These are phyloP conservation scores for Suillus paluster DNA, from an alignment of 768 basidiomycete genomes.

Conservation along the genomic window DNA sequence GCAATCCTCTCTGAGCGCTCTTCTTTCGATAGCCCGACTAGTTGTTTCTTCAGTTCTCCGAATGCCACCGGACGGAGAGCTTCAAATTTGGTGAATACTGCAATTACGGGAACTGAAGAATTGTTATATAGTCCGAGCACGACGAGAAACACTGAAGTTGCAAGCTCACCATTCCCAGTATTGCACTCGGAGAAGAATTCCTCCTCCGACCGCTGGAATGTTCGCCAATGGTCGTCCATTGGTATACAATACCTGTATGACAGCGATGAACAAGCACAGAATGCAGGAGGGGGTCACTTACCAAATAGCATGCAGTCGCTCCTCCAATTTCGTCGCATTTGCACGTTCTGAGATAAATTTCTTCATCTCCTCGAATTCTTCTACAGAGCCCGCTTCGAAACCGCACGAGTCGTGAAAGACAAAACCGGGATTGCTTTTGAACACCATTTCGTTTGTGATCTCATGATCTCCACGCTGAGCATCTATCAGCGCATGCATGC, in stretches of 20 bases:
- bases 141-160: not conserved
- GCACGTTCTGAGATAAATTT: not conserved
- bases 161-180: not conserved
- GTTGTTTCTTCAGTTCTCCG: too few relatives aligned
- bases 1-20: too few relatives aligned
- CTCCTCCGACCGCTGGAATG: not conserved
- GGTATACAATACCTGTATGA: conserved; percentile 7
- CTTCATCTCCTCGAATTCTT: not conserved
- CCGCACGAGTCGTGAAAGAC: conserved; percentile 39
- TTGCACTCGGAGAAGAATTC: not conserved
- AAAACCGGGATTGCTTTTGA: too few relatives aligned
- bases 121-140: not conserved
- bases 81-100: not conserved
- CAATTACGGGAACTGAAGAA: not conserved
- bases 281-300: not conserved
- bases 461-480: too few relatives aligned
- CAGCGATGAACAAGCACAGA: too few relatives aligned
- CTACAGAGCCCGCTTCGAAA: not conserved
- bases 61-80: too few relatives aligned
- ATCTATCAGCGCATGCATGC: not conserved
- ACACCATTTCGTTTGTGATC: too few relatives aligned
- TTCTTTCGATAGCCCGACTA: too few relatives aligned
- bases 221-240: too few relatives aligned
- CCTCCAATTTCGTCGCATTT: conserved; percentile 2
- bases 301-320: conserved; percentile 5